Evolutionary conservation across 2,329 filamentous ascomycete genomes (phyloP).

Genomic region (Gaeumannomyces sp.): DNA sequence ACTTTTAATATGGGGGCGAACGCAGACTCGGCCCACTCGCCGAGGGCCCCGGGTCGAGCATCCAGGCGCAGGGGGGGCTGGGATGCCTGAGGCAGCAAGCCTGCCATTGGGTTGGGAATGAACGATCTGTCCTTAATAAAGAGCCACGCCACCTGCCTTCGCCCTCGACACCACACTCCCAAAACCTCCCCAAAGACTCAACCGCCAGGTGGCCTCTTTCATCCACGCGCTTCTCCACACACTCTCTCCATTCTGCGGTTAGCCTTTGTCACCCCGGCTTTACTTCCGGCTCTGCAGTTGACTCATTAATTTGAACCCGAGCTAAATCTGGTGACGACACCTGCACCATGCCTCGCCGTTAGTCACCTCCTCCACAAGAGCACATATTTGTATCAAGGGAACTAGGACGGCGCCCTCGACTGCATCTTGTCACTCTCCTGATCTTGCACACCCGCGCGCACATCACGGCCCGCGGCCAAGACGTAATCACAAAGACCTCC

Average conservation of each 20-base stretch:
- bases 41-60: not conserved
- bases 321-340: not conserved
- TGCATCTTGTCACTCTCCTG: conserved; percentile 16
- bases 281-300: conserved; percentile 1
- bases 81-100: not conserved
- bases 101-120: not conserved
- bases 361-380: not conserved
- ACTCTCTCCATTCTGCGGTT: not conserved
- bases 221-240: not conserved
- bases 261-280: not conserved
- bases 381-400: conserved; percentile 6
- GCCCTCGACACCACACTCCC: not conserved
- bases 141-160: not conserved
- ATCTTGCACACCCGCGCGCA: not conserved
- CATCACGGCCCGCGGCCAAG: not conserved
- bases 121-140: not conserved
- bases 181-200: not conserved
- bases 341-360: not conserved
- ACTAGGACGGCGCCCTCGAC: conserved; percentile 8
- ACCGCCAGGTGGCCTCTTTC: not conserved
- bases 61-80: too few species aligned
- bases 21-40: not conserved
- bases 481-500: conserved; percentile 20
- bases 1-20: not conserved
- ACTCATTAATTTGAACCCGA: conserved; percentile 6